These are phyloP conservation scores for Didymella lethalis DNA, from an alignment of 2,329 filamentous ascomycete genomes.

Conservation along the genomic window DNA sequence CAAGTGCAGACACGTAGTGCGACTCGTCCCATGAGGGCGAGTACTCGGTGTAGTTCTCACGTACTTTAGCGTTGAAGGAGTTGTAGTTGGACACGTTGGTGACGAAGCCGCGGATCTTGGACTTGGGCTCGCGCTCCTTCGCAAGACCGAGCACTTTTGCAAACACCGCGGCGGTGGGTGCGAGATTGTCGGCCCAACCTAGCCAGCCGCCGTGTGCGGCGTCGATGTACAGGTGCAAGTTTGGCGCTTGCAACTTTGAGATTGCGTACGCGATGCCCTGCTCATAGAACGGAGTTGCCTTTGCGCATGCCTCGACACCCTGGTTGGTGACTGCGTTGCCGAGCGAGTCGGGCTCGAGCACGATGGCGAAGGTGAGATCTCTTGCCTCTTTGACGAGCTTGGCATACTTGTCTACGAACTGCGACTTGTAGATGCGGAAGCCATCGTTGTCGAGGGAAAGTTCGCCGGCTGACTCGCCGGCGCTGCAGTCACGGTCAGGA, in stretches of 20 bases:
- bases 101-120: slow-evolving; percentile 38
- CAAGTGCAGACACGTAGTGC: slow-evolving; percentile 34
- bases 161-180: slow-evolving; percentile 37
- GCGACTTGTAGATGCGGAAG: slow-evolving; percentile 37
- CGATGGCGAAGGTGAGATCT: slow-evolving; percentile 41
- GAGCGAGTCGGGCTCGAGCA: slow-evolving; percentile 40
- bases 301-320: slow-evolving; percentile 32
- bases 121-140: slow-evolving; percentile 31
- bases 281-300: slow-evolving; percentile 38
- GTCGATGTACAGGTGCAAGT: slow-evolving; percentile 41
- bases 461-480: slow-evolving; percentile 79
- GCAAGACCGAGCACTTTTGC: slow-evolving; percentile 35
- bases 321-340: slow-evolving; percentile 43
- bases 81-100: slow-evolving; percentile 45
- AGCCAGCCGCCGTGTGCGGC: slow-evolving; percentile 44
- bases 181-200: slow-evolving; percentile 41
- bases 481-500: slow-evolving; percentile 89
- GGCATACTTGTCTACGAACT: slow-evolving; percentile 41
- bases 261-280: slow-evolving; percentile 43
- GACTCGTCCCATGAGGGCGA: slow-evolving; percentile 38
- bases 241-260: slow-evolving; percentile 38
- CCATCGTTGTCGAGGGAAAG: slow-evolving; percentile 70
- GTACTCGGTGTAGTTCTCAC: slow-evolving; percentile 38
- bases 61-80: slow-evolving; percentile 33
- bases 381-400: slow-evolving; percentile 33